A percentile compares a stretch with the other conserved stretches of the same genome.
Conservation (phyloP, 2,329 filamentous ascomycete species). For the Aspergillus oerlinghausenensis region DNA sequence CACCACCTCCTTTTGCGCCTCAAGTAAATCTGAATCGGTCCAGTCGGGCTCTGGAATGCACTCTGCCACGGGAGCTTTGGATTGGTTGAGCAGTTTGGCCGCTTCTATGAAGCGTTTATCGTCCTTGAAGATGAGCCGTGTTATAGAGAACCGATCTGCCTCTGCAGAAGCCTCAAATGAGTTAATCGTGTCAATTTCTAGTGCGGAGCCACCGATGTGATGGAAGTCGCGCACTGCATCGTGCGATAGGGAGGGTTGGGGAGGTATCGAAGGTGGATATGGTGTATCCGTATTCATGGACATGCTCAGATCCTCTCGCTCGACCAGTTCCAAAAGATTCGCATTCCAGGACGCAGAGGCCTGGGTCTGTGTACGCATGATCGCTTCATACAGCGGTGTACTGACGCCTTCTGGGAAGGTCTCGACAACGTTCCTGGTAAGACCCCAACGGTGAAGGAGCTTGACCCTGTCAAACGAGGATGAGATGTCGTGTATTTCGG, state of each 20-base stretch:
- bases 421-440: constrained; percentile 63
- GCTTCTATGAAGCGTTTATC: constrained; percentile 88
- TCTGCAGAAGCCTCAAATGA: constrained; percentile 75
- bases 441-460: constrained; percentile 65
- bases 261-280: constrained; percentile 28
- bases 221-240: constrained; percentile 69
- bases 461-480: constrained; percentile 64
- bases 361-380: constrained; percentile 75
- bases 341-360: constrained; percentile 73
- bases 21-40: constrained; percentile 81
- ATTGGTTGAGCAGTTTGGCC: constrained; percentile 76
- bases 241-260: constrained; percentile 53
- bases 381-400: constrained; percentile 74
- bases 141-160: constrained; percentile 76
- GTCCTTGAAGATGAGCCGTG: constrained; percentile 82
- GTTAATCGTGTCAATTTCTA: constrained; percentile 47
- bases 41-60: constrained; percentile 70
- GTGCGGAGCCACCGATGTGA: constrained; percentile 59
- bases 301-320: constrained; percentile 73
- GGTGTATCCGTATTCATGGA: constrained; percentile 52
- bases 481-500: constrained; percentile 47
- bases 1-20: constrained; percentile 87
- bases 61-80: constrained; percentile 72
- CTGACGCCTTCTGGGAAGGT: constrained; percentile 82
- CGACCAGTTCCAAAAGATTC: constrained; percentile 68